Evolutionary conservation across 2,329 filamentous ascomycete genomes (phyloP), one percentile per base, ranked within the genome.

Genomic region (Rutstroemia sp.): DNA sequence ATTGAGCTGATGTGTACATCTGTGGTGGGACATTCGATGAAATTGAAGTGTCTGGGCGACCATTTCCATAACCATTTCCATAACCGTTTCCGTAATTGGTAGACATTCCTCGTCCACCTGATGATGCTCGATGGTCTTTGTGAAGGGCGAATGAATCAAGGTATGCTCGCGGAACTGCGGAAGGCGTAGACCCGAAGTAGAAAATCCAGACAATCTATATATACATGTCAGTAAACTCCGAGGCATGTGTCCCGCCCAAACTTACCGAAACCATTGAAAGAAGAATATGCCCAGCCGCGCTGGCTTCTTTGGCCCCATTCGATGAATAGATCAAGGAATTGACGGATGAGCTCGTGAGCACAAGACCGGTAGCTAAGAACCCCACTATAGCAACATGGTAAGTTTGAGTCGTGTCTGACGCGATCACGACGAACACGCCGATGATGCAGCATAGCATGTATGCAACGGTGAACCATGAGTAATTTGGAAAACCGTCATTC

Each of bases 1-100:
- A 81, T 71, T 96, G 92, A 14, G 90, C 89, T 0, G 92, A 95
- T 0, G 92, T 96, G 76, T 97, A 97, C 91, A 97, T 96, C 71
- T 96, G 92, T 1, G 92, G 94, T 7, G 89, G 86, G 63, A 84
- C 80, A 65, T 75, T 78, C 12, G 88, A 91, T 16, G 88, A 91
- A 57, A 86, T 84, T 34, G 88, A 91, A 1, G 90, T 95, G 69
- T 95, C 89, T 27, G 91, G 91, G 38, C 90, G 88, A 62, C 81
- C 80, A 51, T 77, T 80, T 64, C 82, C 86, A 65, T 89, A 91
- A 61, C 80, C 85, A 53, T 77, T 80, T 64, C 82, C 86, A 65
- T 89, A 91, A 61, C 80, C 85, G 52, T 77, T 80, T 64, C 82
- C 86, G 65, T 89, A 91, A 61, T 80, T 84, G 66, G 83, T 86